These are phyloP conservation scores for Alternaria atra DNA, from an alignment of 2,329 filamentous ascomycete species.

Conservation along the genomic window DNA sequence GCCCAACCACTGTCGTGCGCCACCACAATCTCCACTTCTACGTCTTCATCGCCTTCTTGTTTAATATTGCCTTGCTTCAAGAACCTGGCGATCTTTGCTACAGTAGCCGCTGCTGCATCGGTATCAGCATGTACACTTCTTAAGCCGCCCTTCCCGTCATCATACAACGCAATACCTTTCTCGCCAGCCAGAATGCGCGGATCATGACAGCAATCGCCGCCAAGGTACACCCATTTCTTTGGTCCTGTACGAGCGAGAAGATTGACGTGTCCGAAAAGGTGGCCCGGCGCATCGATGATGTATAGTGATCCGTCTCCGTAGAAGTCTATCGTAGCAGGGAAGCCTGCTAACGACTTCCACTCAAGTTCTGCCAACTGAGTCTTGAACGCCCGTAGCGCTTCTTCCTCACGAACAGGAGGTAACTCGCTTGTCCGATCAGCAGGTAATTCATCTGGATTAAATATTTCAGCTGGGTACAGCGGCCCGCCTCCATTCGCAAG, in stretches of 20 bases:
- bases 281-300: constrained; percentile 61
- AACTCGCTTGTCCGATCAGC: constrained; percentile 55
- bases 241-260: constrained; percentile 55
- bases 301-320: constrained; percentile 59
- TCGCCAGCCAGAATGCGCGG: constrained; percentile 61
- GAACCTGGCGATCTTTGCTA: constrained; percentile 54
- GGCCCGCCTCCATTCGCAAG: constrained; percentile 37
- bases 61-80: constrained; percentile 29
- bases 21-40: constrained; percentile 57
- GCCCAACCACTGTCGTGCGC: constrained; percentile 62
- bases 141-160: constrained; percentile 55
- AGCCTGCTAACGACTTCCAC: constrained; percentile 57
- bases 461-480: constrained; percentile 55
- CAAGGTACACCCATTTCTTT: constrained; percentile 59
- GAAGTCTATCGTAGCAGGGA: constrained; percentile 58
- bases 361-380: constrained; percentile 22
- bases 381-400: constrained; percentile 30
- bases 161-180: constrained; percentile 61
- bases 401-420: constrained; percentile 39
- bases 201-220: constrained; percentile 65
- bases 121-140: constrained; percentile 63
- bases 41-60: constrained; percentile 34
- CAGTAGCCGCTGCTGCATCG: constrained; percentile 54
- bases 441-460: constrained; percentile 57
- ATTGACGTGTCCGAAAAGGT: constrained; percentile 63